Evolutionary conservation across 176 grass and related monocot species (phyloP), one percentile per base, ranked within the genome.

Genomic region (Rhipidocladum racemiflorum): DNA sequence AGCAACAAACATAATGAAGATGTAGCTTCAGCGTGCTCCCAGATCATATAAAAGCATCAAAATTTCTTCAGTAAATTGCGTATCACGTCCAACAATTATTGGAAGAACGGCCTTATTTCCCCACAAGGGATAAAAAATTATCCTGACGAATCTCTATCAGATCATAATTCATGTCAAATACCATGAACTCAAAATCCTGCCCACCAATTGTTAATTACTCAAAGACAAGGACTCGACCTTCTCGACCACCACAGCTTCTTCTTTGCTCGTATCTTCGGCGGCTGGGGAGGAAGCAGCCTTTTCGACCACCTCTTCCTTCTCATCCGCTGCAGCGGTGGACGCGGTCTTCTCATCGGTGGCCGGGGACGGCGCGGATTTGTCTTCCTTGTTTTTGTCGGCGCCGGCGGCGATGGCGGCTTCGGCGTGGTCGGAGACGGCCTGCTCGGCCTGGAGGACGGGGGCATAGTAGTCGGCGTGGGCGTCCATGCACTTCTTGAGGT

Each of bases 401-500:
- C 15, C 13, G 61, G 53, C n/a, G 56, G 65, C 50, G 23, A 23
- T 32, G 30, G 80, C 51, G 3, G 68, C 85, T 16, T 84, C 57
- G 38, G 67, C 57, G 1, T 60, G 77, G 15, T 80, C 85, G 43
- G 80, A 27, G 75, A 90, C 48, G 40, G 76, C 82, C 42, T 87
- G 18, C 73, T 95, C 96, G 0, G 89, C 91, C 1, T 51, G 40
- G 56, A 95, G 83, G 39, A 98, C 38, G 61, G 87, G 89, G 7
- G 73, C 87, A 56, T 99, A 99, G 79, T 91, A 93, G 55, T 95
- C 91, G 43, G 91, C 63, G 80, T 99, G 89, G 11, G 92, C 91
- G 12, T 88, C 89, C 96, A 99, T 99, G 83, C 96, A 99, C 80
- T 46, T 88, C 89, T 78, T 90, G 75, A 99, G 91, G 79, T 89